phyloP scores from a whole-genome alignment of 2,329 filamentous ascomycete species.

The Cordyceps javanica region DNA sequence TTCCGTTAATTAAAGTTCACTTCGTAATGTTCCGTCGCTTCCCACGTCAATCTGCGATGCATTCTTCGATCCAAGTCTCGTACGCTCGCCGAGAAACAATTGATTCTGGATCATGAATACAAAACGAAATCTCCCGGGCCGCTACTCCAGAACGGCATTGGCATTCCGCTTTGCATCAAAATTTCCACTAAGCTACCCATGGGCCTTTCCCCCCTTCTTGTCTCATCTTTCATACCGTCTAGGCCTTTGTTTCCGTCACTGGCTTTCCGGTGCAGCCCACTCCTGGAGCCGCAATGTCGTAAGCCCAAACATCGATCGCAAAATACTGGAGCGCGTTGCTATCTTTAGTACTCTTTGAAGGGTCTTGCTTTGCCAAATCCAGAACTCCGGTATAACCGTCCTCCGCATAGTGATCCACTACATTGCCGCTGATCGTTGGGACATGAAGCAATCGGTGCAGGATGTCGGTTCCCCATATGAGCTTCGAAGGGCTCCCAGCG shows the following conservation, averaged over 20 bases:
- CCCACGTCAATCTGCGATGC: too few species aligned
- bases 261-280: conserved; percentile 51
- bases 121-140: not conserved
- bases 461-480: conserved; percentile 61
- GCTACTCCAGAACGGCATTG: not conserved
- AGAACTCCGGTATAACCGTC: conserved; percentile 50
- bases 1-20: conserved; percentile 18
- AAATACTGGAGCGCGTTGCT: conserved; percentile 62
- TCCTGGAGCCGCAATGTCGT: conserved; percentile 57
- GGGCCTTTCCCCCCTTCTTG: not conserved
- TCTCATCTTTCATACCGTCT: not conserved
- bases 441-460: conserved; percentile 62
- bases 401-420: conserved; percentile 58
- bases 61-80: too few species aligned
- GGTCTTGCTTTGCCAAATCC: conserved; percentile 41
- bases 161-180: not conserved
- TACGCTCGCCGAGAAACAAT: too few species aligned
- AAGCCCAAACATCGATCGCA: conserved; percentile 61
- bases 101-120: too few species aligned
- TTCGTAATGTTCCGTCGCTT: too few species aligned
- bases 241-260: conserved; percentile 7
- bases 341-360: conserved; percentile 46
- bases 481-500: conserved; percentile 47
- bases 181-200: not conserved
- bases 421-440: conserved; percentile 50